Base-by-base conservation (phyloP, 2,329 filamentous ascomycete species). In the Dothideomycetes sp. region DNA sequence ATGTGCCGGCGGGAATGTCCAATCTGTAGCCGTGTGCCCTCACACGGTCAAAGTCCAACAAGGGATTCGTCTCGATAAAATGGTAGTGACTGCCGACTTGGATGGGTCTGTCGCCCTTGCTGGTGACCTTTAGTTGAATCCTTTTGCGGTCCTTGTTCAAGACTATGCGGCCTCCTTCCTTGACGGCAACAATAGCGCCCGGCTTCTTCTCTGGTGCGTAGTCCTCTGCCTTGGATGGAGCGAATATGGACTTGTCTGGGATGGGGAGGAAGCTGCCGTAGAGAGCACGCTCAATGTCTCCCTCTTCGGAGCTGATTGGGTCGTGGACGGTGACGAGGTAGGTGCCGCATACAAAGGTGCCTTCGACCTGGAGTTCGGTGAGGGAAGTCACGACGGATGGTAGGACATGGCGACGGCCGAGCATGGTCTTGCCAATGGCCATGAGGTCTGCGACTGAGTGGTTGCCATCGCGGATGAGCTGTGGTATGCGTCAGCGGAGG, bases 31-130 rank as follows among this genome's bases (percentile, higher is more conserved):
- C 89, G 54, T 91, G 91, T 1, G 87, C 77, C 49, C 76, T 77
- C 36, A 76, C 66, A 18, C 89, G 84, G 62, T 96, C 89, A 58
- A 96, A 96, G 45, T 84, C 76, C 37, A 96, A 72, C 58, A 84
- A 77, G 0, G 87, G 84, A 61, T 96, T 96, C n/a, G 79, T 82
- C 66, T 96, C 89, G 54, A 94, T 77, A 58, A 96, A 94, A 63
- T 95, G 89, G 60, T 94, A 96, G 63, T 96, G 89, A 22, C 86
- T 94, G 22, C 89, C 89, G 31, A 88, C 82, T 69, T 95, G 88
- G 45, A 95, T 82, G 1, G 89, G 89, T 22, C 89, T 70, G 60
- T 96, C 89, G 5, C 89, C 89, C 52, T 75, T 84, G 60, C 84
- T 94, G 47, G 80, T 87, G 31, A 96, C 84, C 55, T 70, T 77